phyloP scores from a whole-genome alignment of 176 grass and related monocot genomes.

The Hordeum vulgare region DNA sequence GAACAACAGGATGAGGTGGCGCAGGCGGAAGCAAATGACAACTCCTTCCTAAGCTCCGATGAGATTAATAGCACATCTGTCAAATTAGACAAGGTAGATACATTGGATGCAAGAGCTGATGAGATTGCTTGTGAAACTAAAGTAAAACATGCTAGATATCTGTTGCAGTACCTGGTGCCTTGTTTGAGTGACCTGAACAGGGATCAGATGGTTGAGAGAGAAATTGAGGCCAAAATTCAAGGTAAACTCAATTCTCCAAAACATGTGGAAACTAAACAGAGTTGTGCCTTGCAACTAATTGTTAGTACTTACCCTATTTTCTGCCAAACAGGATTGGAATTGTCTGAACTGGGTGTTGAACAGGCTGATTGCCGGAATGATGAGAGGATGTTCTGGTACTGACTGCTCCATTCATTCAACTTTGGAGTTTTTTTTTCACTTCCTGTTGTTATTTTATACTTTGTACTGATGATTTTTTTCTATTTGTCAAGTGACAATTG shows the following conservation, averaged over 20 bases:
- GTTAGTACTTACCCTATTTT: neutral
- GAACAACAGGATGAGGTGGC: too few relatives aligned
- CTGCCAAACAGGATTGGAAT: conserved; percentile 22
- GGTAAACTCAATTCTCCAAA: conserved; percentile 26
- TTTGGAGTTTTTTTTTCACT: neutral
- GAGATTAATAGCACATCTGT: too few relatives aligned
- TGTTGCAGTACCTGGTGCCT: too few relatives aligned
- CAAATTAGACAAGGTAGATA: too few relatives aligned
- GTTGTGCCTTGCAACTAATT: conserved; percentile 5
- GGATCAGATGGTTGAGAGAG: too few relatives aligned
- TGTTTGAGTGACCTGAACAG: too few relatives aligned
- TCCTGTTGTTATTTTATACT: neutral
- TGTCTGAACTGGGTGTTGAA: conserved; percentile 31
- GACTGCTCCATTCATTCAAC: neutral
- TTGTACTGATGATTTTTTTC: conserved; percentile 14
- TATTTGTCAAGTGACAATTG: too few relatives aligned
- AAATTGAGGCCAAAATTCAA: conserved; percentile 44
- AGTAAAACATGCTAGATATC: too few relatives aligned
- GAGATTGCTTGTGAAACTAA: too few relatives aligned
- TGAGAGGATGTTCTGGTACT: conserved; percentile 58
- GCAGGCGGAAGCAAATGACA: too few relatives aligned
- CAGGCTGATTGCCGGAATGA: conserved; percentile 35
- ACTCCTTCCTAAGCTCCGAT: too few relatives aligned
- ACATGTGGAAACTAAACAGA: neutral
- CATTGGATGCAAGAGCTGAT: too few relatives aligned